phyloP scores from a whole-genome alignment of 192 early-diverging fungal genomes.

The Gamsiella multidivaricata region DNA sequence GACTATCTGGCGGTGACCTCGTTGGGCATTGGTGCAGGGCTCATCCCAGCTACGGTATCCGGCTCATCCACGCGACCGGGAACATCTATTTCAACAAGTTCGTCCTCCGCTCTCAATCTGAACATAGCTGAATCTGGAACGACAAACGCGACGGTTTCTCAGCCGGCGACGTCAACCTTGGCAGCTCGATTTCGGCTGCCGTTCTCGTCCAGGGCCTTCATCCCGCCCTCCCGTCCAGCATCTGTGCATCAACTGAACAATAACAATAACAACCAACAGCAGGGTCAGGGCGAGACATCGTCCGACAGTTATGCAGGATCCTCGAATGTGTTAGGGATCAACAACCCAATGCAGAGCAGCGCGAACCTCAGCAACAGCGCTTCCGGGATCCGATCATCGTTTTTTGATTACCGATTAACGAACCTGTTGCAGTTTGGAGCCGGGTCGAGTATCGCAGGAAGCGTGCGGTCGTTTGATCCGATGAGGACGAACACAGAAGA shows the following conservation, averaged over 20 bases:
- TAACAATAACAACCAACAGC: no score
- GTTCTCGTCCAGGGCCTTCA: constrained; percentile 45
- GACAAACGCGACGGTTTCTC: neutral
- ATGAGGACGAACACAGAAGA: constrained; percentile 16
- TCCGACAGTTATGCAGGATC: constrained; percentile 12
- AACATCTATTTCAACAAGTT: constrained; percentile 15
- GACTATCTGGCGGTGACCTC: constrained; percentile 29
- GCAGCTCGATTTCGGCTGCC: constrained; percentile 43
- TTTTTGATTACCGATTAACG: constrained; percentile 46
- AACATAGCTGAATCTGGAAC: neutral
- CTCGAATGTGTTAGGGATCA: constrained; percentile 29
- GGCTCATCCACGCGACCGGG: constrained; percentile 38
- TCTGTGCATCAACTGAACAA: constrained; percentile 36
- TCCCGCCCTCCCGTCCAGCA: constrained; percentile 42
- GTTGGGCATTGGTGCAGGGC: constrained; percentile 32
- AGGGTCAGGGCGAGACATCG: constrained; percentile 3
- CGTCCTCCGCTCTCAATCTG: constrained; percentile 23
- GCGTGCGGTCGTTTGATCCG: constrained; percentile 48
- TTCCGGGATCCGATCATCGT: constrained; percentile 40
- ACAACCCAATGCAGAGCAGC: constrained; percentile 48
- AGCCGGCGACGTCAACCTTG: constrained; percentile 35
- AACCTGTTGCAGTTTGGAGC: constrained; percentile 39
- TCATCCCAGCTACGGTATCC: constrained; percentile 30
- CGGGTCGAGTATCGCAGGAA: constrained; percentile 43
- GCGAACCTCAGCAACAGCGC: constrained; percentile 22